Evolutionary conservation across 371 early-diverging fungal species (phyloP).

Genomic region (Amoeboaphelidium protococcarum): DNA sequence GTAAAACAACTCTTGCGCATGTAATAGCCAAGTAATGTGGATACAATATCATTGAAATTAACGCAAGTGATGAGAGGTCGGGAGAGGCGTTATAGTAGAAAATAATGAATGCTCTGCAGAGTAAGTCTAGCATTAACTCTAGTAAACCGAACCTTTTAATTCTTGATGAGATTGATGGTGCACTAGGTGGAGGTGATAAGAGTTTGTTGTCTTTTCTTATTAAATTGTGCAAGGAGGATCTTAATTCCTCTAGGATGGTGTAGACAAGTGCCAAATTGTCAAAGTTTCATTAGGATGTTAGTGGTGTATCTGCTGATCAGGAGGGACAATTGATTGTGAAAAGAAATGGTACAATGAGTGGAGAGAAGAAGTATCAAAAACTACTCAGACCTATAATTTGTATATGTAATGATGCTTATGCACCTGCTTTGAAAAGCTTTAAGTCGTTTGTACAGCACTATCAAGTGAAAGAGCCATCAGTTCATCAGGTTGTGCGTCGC

Average conservation of each 20-base stretch:
- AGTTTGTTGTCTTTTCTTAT: not conserved
- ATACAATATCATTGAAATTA: slow-evolving; percentile 78
- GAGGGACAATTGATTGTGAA: not conserved
- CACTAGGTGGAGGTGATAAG: not conserved
- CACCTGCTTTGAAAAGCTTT: slow-evolving; percentile 66
- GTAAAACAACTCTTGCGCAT: slow-evolving; percentile 95
- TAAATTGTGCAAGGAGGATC: not conserved
- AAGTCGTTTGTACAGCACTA: too few relatives aligned
- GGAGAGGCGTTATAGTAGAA: slow-evolving; percentile 36
- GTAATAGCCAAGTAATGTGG: slow-evolving; percentile 75
- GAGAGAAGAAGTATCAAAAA: slow-evolving; percentile 3
- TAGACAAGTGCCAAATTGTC: too few relatives aligned
- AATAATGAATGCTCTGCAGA: slow-evolving; percentile 31
- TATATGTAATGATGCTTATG: slow-evolving; percentile 86
- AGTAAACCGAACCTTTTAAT: slow-evolving; percentile 54
- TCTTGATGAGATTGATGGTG: slow-evolving; percentile 93
- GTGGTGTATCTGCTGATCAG: not conserved
- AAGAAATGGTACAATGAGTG: not conserved
- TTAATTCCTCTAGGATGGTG: not conserved
- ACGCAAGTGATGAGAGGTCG: slow-evolving; percentile 94
- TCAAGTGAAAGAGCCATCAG: too few relatives aligned
- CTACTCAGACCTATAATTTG: slow-evolving; percentile 81
- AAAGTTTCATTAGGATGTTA: too few relatives aligned
- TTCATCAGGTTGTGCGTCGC: too few relatives aligned
- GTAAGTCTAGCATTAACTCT: slow-evolving; percentile 1